phyloP scores from a whole-genome alignment of 23 red algal species.

The Gracilariopsis chorda region DNA sequence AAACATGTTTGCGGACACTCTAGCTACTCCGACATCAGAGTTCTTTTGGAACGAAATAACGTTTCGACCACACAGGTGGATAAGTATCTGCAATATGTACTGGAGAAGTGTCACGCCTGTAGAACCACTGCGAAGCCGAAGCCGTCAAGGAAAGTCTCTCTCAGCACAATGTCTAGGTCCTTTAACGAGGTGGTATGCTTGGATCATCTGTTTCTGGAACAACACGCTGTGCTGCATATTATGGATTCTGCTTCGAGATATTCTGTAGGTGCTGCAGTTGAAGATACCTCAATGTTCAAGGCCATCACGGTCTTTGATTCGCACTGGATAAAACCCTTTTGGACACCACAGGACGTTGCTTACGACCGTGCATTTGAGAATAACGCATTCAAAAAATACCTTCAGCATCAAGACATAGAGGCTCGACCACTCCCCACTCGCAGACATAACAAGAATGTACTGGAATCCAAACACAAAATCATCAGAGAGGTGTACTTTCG shows the following conservation, averaged over 20 bases:
- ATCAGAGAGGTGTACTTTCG: slow-evolving; percentile 9
- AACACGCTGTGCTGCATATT: slow-evolving; percentile 17
- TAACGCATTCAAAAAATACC: not conserved
- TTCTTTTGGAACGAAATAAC: slow-evolving; percentile 18
- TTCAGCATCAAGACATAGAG: not conserved
- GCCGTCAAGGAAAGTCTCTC: no score
- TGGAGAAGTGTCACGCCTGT: not conserved
- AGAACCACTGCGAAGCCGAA: not conserved
- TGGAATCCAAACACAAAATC: slow-evolving; percentile 38
- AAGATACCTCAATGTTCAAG: not conserved
- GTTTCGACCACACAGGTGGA: slow-evolving; percentile 2
- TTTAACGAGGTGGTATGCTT: slow-evolving; percentile 22
- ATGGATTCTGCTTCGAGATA: slow-evolving; percentile 9
- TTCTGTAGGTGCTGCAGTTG: not conserved
- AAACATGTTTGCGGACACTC: slow-evolving; percentile 17
- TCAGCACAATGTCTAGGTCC: no score
- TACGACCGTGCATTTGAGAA: slow-evolving; percentile 25
- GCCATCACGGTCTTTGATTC: slow-evolving; percentile 7
- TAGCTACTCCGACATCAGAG: slow-evolving; percentile 4
- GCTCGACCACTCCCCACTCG: not conserved
- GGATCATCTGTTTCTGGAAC: slow-evolving; percentile 17
- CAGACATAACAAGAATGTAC: slow-evolving; percentile 22
- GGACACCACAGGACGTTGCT: not conserved
- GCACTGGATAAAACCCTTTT: slow-evolving; percentile 1
- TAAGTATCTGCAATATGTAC: not conserved